These are phyloP conservation scores for Umbilicus rupestris DNA, from an alignment of 164 flowering plant species.

Conservation along the genomic window DNA sequence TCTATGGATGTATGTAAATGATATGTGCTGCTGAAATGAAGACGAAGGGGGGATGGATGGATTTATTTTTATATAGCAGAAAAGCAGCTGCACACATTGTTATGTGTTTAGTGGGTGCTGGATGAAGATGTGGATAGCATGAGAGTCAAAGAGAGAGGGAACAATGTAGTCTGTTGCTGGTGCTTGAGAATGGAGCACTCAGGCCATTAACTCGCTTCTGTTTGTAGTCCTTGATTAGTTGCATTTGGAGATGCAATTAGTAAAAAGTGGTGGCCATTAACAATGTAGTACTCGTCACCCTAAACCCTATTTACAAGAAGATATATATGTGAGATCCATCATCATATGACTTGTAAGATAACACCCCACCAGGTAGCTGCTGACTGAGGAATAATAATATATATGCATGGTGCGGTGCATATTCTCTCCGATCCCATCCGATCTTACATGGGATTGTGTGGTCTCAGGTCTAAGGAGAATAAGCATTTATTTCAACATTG, in stretches of 20 bases:
- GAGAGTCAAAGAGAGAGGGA: not conserved
- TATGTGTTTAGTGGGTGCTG: not conserved
- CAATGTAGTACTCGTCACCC: no score
- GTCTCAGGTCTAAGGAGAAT: not conserved
- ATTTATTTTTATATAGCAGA: not conserved
- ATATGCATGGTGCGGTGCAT: no score
- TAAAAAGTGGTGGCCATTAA: not conserved
- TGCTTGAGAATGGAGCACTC: not conserved
- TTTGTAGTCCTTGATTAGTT: not conserved
- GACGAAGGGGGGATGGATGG: not conserved
- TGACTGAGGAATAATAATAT: no score
- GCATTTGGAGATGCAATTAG: not conserved
- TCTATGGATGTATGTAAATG: not conserved
- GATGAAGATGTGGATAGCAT: constrained; percentile 1
- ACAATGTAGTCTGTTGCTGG: no score
- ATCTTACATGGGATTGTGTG: not conserved
- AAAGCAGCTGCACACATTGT: not conserved
- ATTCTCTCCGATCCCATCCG: not conserved
- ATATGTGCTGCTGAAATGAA: not conserved
- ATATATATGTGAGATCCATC: not conserved
- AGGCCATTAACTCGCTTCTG: not conserved
- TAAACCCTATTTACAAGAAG: no score
- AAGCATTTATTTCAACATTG: not conserved
- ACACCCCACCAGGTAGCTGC: no score
- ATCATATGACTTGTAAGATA: no score